Evolutionary conservation across 345 rosid genomes (phyloP), one percentile per base, ranked within the genome.

Genomic region (Aquilaria malaccensis): DNA sequence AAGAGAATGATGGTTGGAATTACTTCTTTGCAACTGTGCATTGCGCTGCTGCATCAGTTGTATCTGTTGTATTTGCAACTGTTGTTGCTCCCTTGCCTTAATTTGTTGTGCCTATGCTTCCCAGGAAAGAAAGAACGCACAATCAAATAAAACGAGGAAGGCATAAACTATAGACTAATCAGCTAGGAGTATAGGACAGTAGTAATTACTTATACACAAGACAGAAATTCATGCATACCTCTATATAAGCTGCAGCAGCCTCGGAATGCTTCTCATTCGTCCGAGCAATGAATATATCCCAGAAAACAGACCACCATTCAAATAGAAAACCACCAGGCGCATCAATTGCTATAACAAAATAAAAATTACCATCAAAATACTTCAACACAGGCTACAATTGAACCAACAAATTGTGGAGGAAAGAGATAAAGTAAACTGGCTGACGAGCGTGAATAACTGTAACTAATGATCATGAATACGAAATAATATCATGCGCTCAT

Each of bases 291-390:
- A 86, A 86, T 59, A 86, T 81, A 77, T 86, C 89, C 93, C 89
- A 86, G 59, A 83, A 85, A 45, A 83, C 89, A 52, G 85, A 86
- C 93, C 93, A 86, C 93, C 93, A 86, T 54, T 81, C 87, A 48
- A 83, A 86, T 13, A 86, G 85, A 80, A 86, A 86, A 59, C 93
- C 93, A 49, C 84, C 89, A 4, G 93, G 87, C 14, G 83, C 89
- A 72, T 86, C 87, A 70, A 86, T 86, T 37, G 87, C 89, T 86
- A 71, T 68, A 68, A 53, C 67, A 47, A 45, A 37, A 37, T 37
- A 37, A 37, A 37, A 37, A 9, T 37, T 37, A 5, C 43, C 43
- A 37, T 37, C 4, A 37, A 37, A 37, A 37, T 37, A 37, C 43
- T 37, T 37, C 43, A 4, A 37, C 43, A 37, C 43, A 37, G 7